A percentile compares a stretch with the other conserved stretches of the same genome.
These are phyloP conservation scores for Akanthomyces uredinophilus DNA, from an alignment of 2,329 filamentous ascomycete species.

Conservation along the genomic window DNA sequence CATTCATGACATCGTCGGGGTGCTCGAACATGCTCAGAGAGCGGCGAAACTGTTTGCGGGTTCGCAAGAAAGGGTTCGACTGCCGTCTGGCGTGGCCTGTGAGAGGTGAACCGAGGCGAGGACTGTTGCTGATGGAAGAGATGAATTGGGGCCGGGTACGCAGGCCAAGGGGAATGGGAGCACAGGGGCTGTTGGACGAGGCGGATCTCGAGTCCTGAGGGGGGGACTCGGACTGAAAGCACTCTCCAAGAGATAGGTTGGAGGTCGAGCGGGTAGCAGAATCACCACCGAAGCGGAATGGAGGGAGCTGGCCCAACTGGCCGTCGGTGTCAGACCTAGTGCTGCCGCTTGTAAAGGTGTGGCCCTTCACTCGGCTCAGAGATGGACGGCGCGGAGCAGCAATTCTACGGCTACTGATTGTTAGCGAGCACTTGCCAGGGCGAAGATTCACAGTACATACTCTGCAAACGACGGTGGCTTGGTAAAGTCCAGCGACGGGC, in stretches of 20 bases:
- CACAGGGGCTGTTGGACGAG: conserved; percentile 55
- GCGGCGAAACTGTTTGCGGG: conserved; percentile 82
- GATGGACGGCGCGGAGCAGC: conserved; percentile 68
- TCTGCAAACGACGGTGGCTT: conserved; percentile 44
- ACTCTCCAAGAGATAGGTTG: conserved; percentile 66
- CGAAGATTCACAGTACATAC: conserved; percentile 36
- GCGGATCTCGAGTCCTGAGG: conserved; percentile 62
- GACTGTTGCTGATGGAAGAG: conserved; percentile 47
- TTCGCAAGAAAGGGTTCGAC: conserved; percentile 66
- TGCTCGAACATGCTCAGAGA: conserved; percentile 98
- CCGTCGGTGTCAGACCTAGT: conserved; percentile 57
- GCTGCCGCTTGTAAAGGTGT: conserved; percentile 62
- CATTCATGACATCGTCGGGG: conserved; percentile 79
- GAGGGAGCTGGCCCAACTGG: conserved; percentile 60
- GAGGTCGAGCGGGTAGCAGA: conserved; percentile 26
- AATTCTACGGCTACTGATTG: conserved; percentile 54
- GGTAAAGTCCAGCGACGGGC: conserved; percentile 44
- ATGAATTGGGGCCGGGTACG: conserved; percentile 63
- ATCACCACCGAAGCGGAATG: conserved; percentile 66
- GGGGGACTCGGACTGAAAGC: conserved; percentile 70
- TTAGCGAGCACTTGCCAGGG: conserved; percentile 22
- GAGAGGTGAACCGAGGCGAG: conserved; percentile 71
- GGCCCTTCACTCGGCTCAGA: conserved; percentile 68
- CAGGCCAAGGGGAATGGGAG: conserved; percentile 51
- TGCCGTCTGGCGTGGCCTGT: conserved; percentile 65